Base-by-base conservation (phyloP, 2,329 filamentous ascomycete genomes). In the Acarospora socialis region DNA sequence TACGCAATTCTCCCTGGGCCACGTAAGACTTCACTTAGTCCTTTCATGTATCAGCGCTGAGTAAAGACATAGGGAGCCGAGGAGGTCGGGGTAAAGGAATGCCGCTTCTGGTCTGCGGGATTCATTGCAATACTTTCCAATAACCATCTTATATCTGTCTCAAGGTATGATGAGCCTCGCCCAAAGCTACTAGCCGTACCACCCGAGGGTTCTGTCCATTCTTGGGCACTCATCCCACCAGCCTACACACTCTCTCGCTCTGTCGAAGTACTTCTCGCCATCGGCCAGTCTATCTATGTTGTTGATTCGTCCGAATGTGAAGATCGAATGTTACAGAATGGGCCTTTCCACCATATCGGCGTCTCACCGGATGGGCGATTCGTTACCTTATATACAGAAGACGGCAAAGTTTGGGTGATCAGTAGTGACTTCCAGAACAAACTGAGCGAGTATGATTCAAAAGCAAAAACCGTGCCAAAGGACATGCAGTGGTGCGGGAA, bases 401-500 rank as follows among this genome's bases (percentile, higher is more conserved):
- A 82, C 38, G 83, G 84, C 35, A 86, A 76, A 44, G 74, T 90
- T 13, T 92, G 90, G 67, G 81, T 98, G 17, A 84, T 95, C 31
- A 90, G 82, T 28, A 87, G 83, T 47, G 87, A 98, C 53, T 95
- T 95, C 52, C 84, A 93, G 51, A 84, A 80, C 48, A 77, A 86
- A 35, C 65, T 93, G 40, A 87, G 84, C 50, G 86, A 95, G 56
- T 87, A 95, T 50, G 76, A 93, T 47, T 87, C 86, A 1, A 77
- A 77, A 43, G 86, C 82, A 7, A 79, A 78, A 52, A 92, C 83
- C 4, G 68, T 77, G 2, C 90, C 90, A 3, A 79, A 82, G 46
- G 82, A 90, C 41, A 68, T 98, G 39, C 78, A 90, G 46, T 98
- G 90, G 90, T 98, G 90, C 53, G 90, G 90, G 4, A 87, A 90